Evolutionary conservation across 768 basidiomycete genomes (phyloP), one percentile per base, ranked within the genome.

Genomic region (Cubamyces lactineus): DNA sequence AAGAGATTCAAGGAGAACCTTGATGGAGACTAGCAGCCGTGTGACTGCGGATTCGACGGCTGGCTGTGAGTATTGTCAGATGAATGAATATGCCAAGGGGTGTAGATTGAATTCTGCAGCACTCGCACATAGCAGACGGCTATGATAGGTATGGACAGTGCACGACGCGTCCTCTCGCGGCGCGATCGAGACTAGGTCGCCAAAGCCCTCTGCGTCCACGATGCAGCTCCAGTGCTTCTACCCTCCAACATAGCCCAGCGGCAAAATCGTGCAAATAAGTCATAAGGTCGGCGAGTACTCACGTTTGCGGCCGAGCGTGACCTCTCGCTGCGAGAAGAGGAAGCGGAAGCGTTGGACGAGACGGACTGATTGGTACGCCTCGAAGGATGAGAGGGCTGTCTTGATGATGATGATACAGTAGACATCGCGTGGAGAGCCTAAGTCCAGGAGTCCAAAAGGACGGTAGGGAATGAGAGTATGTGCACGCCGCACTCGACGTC

Each of bases 1-100:
- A 57, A 97, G 81, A 1, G 91, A 82, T 72, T 97, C 95, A 40
- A 99, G 82, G n/a, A 99, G 85, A 64, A 92, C 86, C 73, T 98
- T 96, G 66, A 98, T 98, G 30, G 94, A 88, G 2, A 99, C 94
- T 24, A 99, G 83, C 12, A 98, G 84, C 53, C 93, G 84, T 19
- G 96, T 97, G 38, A 97, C 95, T 21, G 92, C 88, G 39, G 92
- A 89, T 74, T 97, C 96, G 59, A 96, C 91, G 2, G 87, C 86
- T 59, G 89, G 90, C 86, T 91, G 59, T 6, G n/a, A 9, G 12
- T 12, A 17, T 5, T 3, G 58, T 51, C 40, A 50, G 54, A 34
- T 11, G 9, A 34, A 34, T 34, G 34, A 6, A 34, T 6, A 34
- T 34, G 5, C 11, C 1, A 11, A 11, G 1, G 9, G 34, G 5